phyloP scores from a whole-genome alignment of 2,329 filamentous ascomycete genomes.

The Epichloe typhina region DNA sequence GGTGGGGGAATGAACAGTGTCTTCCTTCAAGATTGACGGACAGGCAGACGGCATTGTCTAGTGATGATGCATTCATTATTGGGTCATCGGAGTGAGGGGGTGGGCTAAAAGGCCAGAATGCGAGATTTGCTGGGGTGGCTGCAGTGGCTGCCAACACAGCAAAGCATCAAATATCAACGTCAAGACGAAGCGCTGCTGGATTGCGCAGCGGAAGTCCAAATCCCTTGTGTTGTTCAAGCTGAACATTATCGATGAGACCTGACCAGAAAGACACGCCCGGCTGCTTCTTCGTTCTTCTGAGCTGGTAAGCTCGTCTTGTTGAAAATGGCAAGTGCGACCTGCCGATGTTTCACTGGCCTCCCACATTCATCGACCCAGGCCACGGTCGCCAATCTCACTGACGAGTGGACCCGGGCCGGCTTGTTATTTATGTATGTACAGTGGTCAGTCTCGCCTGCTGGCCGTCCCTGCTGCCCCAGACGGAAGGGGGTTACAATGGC shows the following conservation, averaged over 20 bases:
- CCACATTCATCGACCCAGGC: neutral
- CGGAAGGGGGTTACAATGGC: neutral
- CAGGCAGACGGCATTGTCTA: neutral
- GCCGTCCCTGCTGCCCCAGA: neutral
- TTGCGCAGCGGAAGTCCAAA: too few relatives aligned
- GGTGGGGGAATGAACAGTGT: too few relatives aligned
- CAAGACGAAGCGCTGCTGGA: neutral
- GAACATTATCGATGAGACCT: too few relatives aligned
- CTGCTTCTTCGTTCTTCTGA: neutral
- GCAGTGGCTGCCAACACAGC: conserved; percentile 1
- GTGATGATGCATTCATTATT: neutral
- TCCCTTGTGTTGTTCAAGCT: too few relatives aligned
- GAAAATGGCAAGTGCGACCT: neutral
- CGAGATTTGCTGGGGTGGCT: neutral
- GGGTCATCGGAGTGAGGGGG: neutral
- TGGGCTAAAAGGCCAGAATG: neutral
- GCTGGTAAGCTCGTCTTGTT: neutral
- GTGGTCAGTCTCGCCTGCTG: neutral
- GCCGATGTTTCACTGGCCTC: neutral
- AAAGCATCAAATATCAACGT: neutral
- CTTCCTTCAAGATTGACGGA: too few relatives aligned
- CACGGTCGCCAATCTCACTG: neutral
- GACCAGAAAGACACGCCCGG: neutral
- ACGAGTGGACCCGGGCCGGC: neutral
- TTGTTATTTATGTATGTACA: neutral